Conservation (phyloP, 352 stramenopile genomes). For the Aphanomyces stellatus region DNA sequence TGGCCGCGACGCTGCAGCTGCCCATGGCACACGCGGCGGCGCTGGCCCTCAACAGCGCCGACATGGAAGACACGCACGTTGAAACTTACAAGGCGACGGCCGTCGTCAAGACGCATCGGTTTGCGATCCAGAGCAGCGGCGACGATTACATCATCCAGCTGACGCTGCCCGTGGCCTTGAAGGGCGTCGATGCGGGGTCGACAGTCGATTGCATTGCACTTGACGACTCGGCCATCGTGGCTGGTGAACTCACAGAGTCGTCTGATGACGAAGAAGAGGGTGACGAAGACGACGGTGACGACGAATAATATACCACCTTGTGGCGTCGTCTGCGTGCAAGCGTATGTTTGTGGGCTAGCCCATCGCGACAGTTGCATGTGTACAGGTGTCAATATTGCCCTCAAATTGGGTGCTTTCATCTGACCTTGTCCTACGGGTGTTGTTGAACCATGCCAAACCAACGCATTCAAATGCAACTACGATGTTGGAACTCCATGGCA, state of each 20-base stretch:
- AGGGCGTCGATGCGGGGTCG: conserved; percentile 18
- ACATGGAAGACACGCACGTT: conserved; percentile 17
- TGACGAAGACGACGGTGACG: conserved; percentile 25
- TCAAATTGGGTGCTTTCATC: no score
- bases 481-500: no score
- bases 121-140: conserved; percentile 11
- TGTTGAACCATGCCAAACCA: no score
- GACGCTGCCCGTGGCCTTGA: conserved; percentile 24
- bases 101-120: conserved; percentile 15
- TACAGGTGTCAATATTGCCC: no score
- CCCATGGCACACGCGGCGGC: conserved; percentile 10
- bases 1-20: conserved; percentile 21
- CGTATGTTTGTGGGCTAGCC: no score
- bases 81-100: conserved; percentile 9
- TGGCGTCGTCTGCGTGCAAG: no score
- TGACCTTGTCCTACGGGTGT: no score
- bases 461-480: no score
- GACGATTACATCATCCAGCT: conserved; percentile 26
- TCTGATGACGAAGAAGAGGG: conserved; percentile 19
- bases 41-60: conserved; percentile 22
- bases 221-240: conserved; percentile 25
- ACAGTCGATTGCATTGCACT: conserved; percentile 23
- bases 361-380: no score
- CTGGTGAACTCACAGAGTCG: conserved; percentile 19
- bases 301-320: no score